These are phyloP conservation scores for Pseudofabraea citricarpa DNA, from an alignment of 2,329 filamentous ascomycete species.

Conservation along the genomic window DNA sequence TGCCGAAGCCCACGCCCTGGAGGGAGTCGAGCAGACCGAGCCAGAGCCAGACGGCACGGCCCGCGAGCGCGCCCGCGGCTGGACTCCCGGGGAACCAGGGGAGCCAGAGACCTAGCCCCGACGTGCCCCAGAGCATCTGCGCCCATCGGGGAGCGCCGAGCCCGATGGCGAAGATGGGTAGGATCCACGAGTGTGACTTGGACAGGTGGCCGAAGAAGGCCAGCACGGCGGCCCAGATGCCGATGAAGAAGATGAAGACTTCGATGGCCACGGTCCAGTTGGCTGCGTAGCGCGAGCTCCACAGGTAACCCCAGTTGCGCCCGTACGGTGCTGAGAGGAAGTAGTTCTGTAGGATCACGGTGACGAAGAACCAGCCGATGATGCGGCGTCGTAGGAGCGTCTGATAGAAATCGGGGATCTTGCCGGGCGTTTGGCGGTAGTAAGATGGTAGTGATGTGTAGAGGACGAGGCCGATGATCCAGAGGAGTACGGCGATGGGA, in stretches of 20 bases:
- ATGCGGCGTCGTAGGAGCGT: conserved; percentile 57
- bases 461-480: conserved; percentile 47
- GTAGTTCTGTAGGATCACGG: conserved; percentile 61
- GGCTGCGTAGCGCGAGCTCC: conserved; percentile 34
- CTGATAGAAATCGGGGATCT: conserved; percentile 59
- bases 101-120: conserved; percentile 52
- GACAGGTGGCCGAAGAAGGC: conserved; percentile 48
- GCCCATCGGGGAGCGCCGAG: conserved; percentile 62
- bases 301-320: conserved; percentile 54
- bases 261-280: conserved; percentile 52
- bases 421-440: conserved; percentile 58
- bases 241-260: conserved; percentile 46
- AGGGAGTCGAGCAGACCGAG: conserved; percentile 58
- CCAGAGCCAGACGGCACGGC: conserved; percentile 59
- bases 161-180: conserved; percentile 61
- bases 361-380: conserved; percentile 60
- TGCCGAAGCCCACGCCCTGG: conserved; percentile 61
- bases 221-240: conserved; percentile 49
- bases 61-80: conserved; percentile 47
- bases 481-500: conserved; percentile 51
- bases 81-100: conserved; percentile 52
- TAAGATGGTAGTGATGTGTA: conserved; percentile 58
- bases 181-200: conserved; percentile 58
- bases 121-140: conserved; percentile 62
- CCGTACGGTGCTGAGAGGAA: conserved; percentile 62